phyloP scores from a whole-genome alignment of 2,329 filamentous ascomycete genomes.

The Ophiostoma sp. region DNA sequence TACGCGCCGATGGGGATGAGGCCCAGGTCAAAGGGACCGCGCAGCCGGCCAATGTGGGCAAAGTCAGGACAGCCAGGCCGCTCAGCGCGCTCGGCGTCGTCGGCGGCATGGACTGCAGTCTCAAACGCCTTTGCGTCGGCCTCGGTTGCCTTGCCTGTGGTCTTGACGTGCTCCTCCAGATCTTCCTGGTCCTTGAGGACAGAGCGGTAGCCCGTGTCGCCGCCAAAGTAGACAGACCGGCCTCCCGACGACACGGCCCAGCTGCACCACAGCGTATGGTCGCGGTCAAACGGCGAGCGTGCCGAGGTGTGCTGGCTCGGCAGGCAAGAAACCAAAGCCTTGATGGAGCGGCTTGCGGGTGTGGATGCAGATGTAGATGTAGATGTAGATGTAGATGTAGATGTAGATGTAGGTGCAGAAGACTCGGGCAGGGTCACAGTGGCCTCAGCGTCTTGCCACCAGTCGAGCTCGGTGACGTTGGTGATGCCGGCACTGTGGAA shows the following conservation, averaged over 20 bases:
- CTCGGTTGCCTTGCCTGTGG: not conserved
- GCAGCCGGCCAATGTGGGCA: slow-evolving; percentile 68
- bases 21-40: slow-evolving; percentile 85
- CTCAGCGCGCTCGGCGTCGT: slow-evolving; percentile 62
- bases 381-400: not conserved
- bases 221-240: slow-evolving; percentile 79
- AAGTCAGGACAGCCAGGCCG: slow-evolving; percentile 78
- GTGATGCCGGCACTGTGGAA: slow-evolving; percentile 64
- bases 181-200: slow-evolving; percentile 40
- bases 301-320: slow-evolving; percentile 80
- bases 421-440: slow-evolving; percentile 41
- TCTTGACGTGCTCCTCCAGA: slow-evolving; percentile 30
- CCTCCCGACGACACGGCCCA: slow-evolving; percentile 72
- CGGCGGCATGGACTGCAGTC: slow-evolving; percentile 55
- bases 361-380: too few species aligned
- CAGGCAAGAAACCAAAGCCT: slow-evolving; percentile 67
- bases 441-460: slow-evolving; percentile 85
- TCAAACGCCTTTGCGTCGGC: slow-evolving; percentile 44
- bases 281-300: slow-evolving; percentile 62
- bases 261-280: slow-evolving; percentile 77
- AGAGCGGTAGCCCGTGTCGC: slow-evolving; percentile 83
- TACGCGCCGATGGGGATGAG: slow-evolving; percentile 93
- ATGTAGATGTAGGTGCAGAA: too few species aligned
- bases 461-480: slow-evolving; percentile 84
- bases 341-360: slow-evolving; percentile 42